A percentile compares a stretch with the other conserved stretches of the same genome.
Evolutionary conservation across 108 stramenopile genomes (phyloP).

Genomic region (Nitzschia putrida): DNA sequence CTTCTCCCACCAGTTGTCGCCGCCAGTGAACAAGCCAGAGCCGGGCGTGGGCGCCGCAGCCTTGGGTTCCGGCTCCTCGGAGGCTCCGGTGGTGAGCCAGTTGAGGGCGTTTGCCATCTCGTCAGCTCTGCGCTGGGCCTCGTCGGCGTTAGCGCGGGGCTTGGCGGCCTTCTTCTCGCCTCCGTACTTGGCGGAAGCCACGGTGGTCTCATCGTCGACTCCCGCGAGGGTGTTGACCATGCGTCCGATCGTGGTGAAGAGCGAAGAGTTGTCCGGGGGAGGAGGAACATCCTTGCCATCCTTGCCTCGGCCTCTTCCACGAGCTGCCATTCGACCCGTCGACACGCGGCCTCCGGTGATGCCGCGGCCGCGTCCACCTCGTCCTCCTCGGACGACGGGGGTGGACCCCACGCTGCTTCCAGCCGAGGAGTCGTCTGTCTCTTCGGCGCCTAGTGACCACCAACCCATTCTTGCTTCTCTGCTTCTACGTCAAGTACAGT

Average conservation of each 20-base stretch:
- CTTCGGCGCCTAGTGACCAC: slow-evolving; percentile 43
- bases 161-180: slow-evolving; percentile 4
- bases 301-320: slow-evolving; percentile 13
- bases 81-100: slow-evolving; percentile 28
- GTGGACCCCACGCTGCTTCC: slow-evolving; percentile 3
- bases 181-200: slow-evolving; percentile 33
- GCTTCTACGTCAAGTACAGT: no score
- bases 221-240: slow-evolving; percentile 22
- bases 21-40: slow-evolving; percentile 18
- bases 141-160: slow-evolving; percentile 25
- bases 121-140: slow-evolving; percentile 33
- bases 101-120: slow-evolving; percentile 43
- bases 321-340: slow-evolving; percentile 21
- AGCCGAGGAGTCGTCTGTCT: slow-evolving; percentile 23
- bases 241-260: slow-evolving; percentile 36
- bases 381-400: slow-evolving; percentile 13
- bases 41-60: slow-evolving; percentile 13
- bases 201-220: slow-evolving; percentile 27
- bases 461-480: slow-evolving; percentile 34
- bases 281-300: slow-evolving; percentile 9
- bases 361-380: slow-evolving; percentile 16
- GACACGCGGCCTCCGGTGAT: slow-evolving; percentile 18
- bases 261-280: slow-evolving; percentile 8
- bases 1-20: slow-evolving; percentile 43
- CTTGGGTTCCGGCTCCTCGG: slow-evolving; percentile 10